phyloP scores from a whole-genome alignment of 2,329 filamentous ascomycete species.

The Corniculantispora saksenae region DNA sequence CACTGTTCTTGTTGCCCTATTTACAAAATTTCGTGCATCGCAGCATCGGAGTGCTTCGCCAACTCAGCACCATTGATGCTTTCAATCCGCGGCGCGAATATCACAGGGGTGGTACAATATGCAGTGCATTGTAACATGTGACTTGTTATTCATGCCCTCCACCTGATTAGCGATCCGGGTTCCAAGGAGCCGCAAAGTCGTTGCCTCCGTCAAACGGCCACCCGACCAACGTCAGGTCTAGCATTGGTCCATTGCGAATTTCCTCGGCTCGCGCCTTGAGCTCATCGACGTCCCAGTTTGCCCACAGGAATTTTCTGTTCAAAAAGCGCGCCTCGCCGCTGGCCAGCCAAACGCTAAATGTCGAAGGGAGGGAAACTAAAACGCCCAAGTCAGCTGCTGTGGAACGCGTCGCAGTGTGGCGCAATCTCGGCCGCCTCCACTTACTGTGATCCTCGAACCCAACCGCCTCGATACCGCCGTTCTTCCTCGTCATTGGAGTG shows the following conservation, averaged over 20 bases:
- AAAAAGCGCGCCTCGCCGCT: slow-evolving; percentile 35
- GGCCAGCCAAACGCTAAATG: slow-evolving; percentile 25
- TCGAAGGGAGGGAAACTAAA: slow-evolving; percentile 24
- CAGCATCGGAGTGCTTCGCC: too few relatives aligned
- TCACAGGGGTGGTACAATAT: not conserved
- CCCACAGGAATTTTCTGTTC: slow-evolving; percentile 33
- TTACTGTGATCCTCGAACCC: slow-evolving; percentile 2
- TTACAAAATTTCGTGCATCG: too few relatives aligned
- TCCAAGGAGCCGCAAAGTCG: not conserved
- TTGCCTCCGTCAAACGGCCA: slow-evolving; percentile 3
- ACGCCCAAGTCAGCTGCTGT: not conserved
- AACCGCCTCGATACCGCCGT: not conserved
- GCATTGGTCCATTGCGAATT: slow-evolving; percentile 27
- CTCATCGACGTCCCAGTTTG: slow-evolving; percentile 40
- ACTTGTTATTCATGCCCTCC: not conserved
- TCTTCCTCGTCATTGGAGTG: not conserved
- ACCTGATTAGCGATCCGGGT: not conserved
- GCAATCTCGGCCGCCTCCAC: not conserved
- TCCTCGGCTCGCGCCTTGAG: slow-evolving; percentile 36
- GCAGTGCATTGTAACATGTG: not conserved
- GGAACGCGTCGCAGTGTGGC: not conserved
- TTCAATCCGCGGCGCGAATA: too few relatives aligned
- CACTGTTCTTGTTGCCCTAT: too few relatives aligned
- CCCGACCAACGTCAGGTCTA: slow-evolving; percentile 15
- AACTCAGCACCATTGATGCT: too few relatives aligned